These are phyloP conservation scores for Nakazawaea populi DNA, from an alignment of 805 yeast species.

Conservation along the genomic window DNA sequence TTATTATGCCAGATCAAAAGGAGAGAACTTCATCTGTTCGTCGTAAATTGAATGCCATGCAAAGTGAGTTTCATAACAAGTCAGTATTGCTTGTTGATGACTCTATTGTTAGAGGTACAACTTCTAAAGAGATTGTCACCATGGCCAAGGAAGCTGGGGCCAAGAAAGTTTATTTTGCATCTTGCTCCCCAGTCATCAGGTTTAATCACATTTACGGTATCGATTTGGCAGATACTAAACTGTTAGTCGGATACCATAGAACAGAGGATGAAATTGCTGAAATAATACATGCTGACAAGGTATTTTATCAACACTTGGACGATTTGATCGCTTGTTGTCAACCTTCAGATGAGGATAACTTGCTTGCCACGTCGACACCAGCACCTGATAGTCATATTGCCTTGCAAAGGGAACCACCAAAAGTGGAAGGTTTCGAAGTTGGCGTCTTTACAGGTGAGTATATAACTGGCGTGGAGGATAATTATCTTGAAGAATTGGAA, in stretches of 20 bases:
- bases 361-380: constrained; percentile 2
- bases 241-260: constrained; percentile 82
- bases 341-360: constrained; percentile 8
- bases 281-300: constrained; percentile 84
- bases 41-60: constrained; percentile 94
- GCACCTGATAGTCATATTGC: constrained; percentile 17
- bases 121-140: constrained; percentile 90
- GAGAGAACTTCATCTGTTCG: constrained; percentile 92
- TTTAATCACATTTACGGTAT: constrained; percentile 95
- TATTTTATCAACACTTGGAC: constrained; percentile 79
- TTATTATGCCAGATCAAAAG: constrained; percentile 96
- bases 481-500: constrained; percentile 78
- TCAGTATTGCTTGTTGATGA: constrained; percentile 91
- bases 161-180: constrained; percentile 87
- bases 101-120: constrained; percentile 96
- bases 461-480: constrained; percentile 89
- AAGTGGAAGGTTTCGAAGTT: constrained; percentile 70
- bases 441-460: constrained; percentile 96
- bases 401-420: constrained; percentile 14
- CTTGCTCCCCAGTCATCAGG: constrained; percentile 98
- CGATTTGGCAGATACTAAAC: constrained; percentile 92
- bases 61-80: constrained; percentile 78
- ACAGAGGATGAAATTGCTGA: constrained; percentile 69
- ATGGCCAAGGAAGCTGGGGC: constrained; percentile 99
- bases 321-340: constrained; percentile 81